phyloP scores from a whole-genome alignment of 805 yeast species.

The Candida vartiovaarae region DNA sequence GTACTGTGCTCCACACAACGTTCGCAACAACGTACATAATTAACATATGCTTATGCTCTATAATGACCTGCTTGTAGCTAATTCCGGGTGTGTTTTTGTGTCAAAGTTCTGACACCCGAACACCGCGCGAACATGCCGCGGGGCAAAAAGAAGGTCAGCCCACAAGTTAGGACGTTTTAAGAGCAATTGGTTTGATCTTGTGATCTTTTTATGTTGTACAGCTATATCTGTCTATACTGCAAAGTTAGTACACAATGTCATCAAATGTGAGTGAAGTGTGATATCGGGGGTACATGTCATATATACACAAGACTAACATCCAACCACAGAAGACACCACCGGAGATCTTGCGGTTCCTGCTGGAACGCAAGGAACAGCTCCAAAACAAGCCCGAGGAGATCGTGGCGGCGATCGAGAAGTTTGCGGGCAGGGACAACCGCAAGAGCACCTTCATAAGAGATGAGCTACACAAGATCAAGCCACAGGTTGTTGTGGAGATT shows the following conservation, averaged over 20 bases:
- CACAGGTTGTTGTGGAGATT: conserved; percentile 16
- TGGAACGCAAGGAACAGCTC: conserved; percentile 3
- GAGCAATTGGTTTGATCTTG: too few species aligned
- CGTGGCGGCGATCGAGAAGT: conserved; percentile 11
- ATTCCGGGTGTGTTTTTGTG: too few species aligned
- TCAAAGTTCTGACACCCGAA: too few species aligned
- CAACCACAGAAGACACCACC: neutral
- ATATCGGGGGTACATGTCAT: neutral
- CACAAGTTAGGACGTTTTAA: too few species aligned
- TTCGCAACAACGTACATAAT: too few species aligned
- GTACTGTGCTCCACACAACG: too few species aligned
- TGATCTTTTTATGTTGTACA: too few species aligned
- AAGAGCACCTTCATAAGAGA: neutral
- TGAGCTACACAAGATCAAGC: conserved; percentile 4
- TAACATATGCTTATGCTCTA: too few species aligned
- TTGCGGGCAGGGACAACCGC: neutral
- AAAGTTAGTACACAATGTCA: neutral
- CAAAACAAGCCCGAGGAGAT: conserved; percentile 13
- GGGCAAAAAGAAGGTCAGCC: too few species aligned
- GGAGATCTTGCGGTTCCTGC: conserved; percentile 5
- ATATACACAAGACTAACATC: neutral
- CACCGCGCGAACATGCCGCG: too few species aligned
- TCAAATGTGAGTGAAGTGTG: neutral
- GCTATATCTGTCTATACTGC: too few species aligned
- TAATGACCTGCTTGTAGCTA: too few species aligned